phyloP scores from a whole-genome alignment of 2,329 filamentous ascomycete genomes.

The Trichoderma cornu-damae region DNA sequence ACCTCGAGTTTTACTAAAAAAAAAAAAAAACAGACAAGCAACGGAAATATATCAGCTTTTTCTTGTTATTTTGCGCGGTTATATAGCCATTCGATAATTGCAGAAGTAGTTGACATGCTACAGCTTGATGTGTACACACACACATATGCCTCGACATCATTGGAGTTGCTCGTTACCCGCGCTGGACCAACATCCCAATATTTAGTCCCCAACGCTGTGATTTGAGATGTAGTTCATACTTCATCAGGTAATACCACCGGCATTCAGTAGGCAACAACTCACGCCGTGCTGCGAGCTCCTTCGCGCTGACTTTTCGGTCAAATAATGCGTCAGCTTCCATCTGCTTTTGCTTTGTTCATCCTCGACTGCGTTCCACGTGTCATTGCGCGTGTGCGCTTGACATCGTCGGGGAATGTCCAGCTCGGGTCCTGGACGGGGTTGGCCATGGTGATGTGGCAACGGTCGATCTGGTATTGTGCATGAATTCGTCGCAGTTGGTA shows the following conservation, averaged over 20 bases:
- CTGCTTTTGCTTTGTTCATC: background rate
- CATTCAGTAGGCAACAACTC: background rate
- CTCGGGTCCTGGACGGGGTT: background rate
- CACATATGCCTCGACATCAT: too few species aligned
- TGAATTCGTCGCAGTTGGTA: too few species aligned
- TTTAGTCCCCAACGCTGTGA: background rate
- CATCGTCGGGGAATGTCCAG: conserved; percentile 1
- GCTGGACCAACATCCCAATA: background rate
- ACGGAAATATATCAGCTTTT: too few species aligned
- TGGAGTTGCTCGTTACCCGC: background rate
- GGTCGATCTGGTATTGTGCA: too few species aligned
- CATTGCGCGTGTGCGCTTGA: background rate
- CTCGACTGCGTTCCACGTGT: background rate
- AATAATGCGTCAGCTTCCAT: conserved; percentile 9
- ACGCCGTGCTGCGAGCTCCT: conserved; percentile 9
- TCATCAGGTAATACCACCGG: background rate
- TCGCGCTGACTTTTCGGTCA: conserved; percentile 17
- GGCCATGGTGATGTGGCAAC: conserved; percentile 2
- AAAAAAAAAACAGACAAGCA: too few species aligned
- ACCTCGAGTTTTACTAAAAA: too few species aligned
- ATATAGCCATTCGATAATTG: too few species aligned
- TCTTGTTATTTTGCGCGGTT: too few species aligned
- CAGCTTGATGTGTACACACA: too few species aligned
- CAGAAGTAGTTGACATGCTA: too few species aligned
- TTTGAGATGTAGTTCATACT: background rate